Base-by-base conservation (phyloP, 257 asterid genomes). In the Solanum arcanum region DNA sequence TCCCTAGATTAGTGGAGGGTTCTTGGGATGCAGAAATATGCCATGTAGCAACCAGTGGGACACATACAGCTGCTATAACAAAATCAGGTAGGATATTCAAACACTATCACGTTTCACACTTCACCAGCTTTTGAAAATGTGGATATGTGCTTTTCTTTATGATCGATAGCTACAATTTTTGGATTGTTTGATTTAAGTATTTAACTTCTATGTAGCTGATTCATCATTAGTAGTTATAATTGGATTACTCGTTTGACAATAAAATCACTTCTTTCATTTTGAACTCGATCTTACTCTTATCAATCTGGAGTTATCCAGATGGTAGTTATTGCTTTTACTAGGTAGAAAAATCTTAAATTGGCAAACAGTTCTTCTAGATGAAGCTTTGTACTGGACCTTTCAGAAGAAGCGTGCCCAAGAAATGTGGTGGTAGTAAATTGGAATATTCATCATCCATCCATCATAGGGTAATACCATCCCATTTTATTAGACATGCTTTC, bases 51-150 rank as follows among this genome's bases (percentile, higher is more conserved):
- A 95, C 99, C 39, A 92, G 98, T 90, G 99, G 99, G 74, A 93
- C 98, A 86, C 99, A 97, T 88, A 94, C 98, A 42, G 98, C 98
- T 87, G 98, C 98, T 73, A 86, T 94, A 89, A 92, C 95, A 83
- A 90, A 90, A 88, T 92, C 98, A 89, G 99, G 99, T 96, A 81
- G 75, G 92, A 59, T 44, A 76, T 42, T 47, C 81, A 77, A 86
- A 70, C 47, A 70, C 73, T 72, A 41, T 52, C 73, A 21, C 83
- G 59, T 73, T 47, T 86, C 73, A 13, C 29, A 72, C 46, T 23
- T 66, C 18, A 72, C 83, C 59, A 31, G 60, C 41, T 86, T 49
- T 73, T 33, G 66, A 44, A 33, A n/a, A 80, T 25, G 83, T 77
- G 37, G 27, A 18, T 80, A 47, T 80, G 11, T 27, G 27, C 68